Base-by-base conservation (phyloP, 305 asterid genomes). In the Salvia sclarea region DNA sequence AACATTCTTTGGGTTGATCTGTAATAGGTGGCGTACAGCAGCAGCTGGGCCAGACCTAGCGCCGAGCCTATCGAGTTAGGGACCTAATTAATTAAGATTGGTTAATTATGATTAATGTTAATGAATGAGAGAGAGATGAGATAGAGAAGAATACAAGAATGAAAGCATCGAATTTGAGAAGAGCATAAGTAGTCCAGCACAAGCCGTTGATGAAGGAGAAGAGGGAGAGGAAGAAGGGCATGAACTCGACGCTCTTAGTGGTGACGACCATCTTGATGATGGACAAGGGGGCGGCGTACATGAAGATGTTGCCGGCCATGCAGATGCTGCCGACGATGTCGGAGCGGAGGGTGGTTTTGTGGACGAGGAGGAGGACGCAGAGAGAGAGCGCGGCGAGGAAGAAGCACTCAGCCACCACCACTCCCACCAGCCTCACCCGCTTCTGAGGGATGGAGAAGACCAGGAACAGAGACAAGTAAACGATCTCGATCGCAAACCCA, bases 221-320 rank as follows among this genome's bases (percentile, higher is more conserved):
- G 8, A 84, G 73, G 0, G 86, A 81, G 0, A 84, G 64, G 61
- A 57, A 81, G 44, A 84, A 84, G 0, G 88, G 88, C 88, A 84
- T 84, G 11, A 69, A 81, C 72, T 84, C 88, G 50, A 84, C 88
- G 40, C 86, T 84, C 31, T 37, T 79, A 18, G 84, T 84, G 2
- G 55, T 43, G 13, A 81, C 61, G 78, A 81, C 87, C 70, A 79
- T 11, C 44, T 72, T 82, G 97, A 93, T 93, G 68, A 91, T 77
- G 31, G 98, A 31, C 1, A 94, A 71, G 1, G 99, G 99, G 0
- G 99, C 61, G 10, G 97, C 99, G 33, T 94, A 94, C 99, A 94
- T 94, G 73, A 86, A 25, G 40, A 86, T 82, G 45, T 89, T 94
- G 5, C 92, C 96, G 21, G 67, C 86, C 93, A 89, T 87, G 93